phyloP scores from a whole-genome alignment of 306 rosid genomes.

The Cucurbita moschata region DNA sequence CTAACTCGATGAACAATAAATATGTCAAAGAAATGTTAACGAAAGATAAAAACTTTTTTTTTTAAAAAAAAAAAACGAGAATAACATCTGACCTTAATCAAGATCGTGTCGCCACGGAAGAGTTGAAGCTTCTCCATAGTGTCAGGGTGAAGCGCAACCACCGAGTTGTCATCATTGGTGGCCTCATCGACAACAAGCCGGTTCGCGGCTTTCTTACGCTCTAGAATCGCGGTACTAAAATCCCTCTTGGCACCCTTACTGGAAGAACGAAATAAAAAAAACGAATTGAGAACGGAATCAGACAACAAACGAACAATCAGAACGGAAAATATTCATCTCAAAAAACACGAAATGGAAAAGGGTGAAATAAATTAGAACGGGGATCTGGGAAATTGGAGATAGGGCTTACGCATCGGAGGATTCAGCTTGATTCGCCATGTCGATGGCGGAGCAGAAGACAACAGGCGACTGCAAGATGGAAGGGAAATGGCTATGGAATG shows the following conservation, averaged over 20 bases:
- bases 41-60: no score
- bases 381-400: slow-evolving; percentile 1
- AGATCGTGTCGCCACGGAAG: slow-evolving; percentile 57
- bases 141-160: slow-evolving; percentile 42
- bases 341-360: background rate
- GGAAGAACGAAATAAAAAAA: background rate
- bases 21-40: background rate
- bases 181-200: slow-evolving; percentile 71
- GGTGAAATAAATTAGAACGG: background rate
- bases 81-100: slow-evolving; percentile 36
- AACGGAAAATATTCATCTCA: background rate
- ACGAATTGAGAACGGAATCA: background rate
- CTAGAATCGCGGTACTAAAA: slow-evolving; percentile 55
- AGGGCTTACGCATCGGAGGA: slow-evolving; percentile 12
- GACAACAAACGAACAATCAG: background rate
- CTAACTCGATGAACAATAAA: background rate
- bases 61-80: background rate
- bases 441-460: background rate
- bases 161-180: slow-evolving; percentile 49
- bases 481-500: background rate
- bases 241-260: slow-evolving; percentile 45
- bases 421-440: slow-evolving; percentile 13
- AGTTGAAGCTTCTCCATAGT: slow-evolving; percentile 64
- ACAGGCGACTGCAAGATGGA: background rate
- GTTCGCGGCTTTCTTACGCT: slow-evolving; percentile 65